Evolutionary conservation across 2,329 filamentous ascomycete species (phyloP).

Genomic region (Davidsoniella virescens): DNA sequence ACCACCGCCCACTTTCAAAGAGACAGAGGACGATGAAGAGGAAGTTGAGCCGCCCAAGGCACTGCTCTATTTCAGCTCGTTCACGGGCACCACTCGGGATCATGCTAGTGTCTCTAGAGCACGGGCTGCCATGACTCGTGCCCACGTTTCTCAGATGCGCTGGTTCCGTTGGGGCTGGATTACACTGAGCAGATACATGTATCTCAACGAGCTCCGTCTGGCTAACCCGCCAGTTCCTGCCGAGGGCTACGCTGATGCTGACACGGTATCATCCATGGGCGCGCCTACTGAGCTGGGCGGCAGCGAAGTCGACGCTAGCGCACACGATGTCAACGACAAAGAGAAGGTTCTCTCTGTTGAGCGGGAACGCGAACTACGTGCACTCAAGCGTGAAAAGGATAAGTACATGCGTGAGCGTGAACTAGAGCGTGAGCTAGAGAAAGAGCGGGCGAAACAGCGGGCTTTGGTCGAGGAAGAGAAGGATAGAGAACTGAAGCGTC

Average conservation of each 20-base stretch:
- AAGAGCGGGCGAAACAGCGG: constrained; percentile 1
- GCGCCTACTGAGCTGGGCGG: background rate
- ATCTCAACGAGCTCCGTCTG: constrained; percentile 68
- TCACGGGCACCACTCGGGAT: constrained; percentile 33
- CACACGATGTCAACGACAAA: background rate
- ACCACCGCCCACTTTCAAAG: background rate
- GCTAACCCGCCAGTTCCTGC: constrained; percentile 24
- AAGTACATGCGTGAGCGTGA: constrained; percentile 8
- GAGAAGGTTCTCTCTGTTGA: background rate
- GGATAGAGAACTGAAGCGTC: background rate
- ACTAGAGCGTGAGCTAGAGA: constrained; percentile 2
- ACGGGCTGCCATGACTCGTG: constrained; percentile 73
- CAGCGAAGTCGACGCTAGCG: background rate
- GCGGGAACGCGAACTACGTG: background rate
- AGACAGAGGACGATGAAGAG: constrained; percentile 18
- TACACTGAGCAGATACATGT: constrained; percentile 79
- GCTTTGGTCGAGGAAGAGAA: background rate
- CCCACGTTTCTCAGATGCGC: constrained; percentile 90
- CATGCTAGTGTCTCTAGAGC: constrained; percentile 36
- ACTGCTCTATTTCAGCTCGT: constrained; percentile 55
- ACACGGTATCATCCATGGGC: constrained; percentile 1
- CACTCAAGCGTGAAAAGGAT: constrained; percentile 5
- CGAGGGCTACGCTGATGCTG: background rate
- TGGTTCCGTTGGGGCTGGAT: constrained; percentile 99
- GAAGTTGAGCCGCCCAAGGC: constrained; percentile 27